phyloP scores from a whole-genome alignment of 1,284 basidiomycete genomes.

The Irpex rosettiformis region DNA sequence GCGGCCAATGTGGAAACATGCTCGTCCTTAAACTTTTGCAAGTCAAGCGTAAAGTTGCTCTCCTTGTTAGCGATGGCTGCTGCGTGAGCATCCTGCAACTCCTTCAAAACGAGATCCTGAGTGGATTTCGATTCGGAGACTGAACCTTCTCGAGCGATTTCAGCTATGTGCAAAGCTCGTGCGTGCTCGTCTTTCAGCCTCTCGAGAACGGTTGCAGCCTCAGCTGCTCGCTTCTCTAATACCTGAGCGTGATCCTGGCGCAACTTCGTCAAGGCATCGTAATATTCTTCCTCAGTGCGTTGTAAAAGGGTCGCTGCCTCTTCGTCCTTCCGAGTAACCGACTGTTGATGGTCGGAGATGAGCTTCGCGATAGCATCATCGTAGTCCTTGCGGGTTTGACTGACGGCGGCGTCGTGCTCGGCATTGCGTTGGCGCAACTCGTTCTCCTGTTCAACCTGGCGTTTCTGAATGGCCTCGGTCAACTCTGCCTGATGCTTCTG shows the following conservation, averaged over 20 bases:
- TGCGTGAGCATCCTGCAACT: conserved; percentile 65
- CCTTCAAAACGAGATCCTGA: conserved; percentile 51
- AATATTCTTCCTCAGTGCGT: conserved; percentile 76
- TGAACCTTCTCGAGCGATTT: conserved; percentile 71
- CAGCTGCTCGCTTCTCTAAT: conserved; percentile 55
- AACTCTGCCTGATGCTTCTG: conserved; percentile 49
- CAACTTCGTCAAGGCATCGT: conserved; percentile 70
- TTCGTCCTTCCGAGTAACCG: conserved; percentile 59
- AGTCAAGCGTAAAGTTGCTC: conserved; percentile 53
- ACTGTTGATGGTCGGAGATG: conserved; percentile 50
- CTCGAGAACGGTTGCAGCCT: conserved; percentile 57
- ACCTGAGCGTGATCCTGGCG: conserved; percentile 63
- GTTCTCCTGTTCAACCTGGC: conserved; percentile 30
- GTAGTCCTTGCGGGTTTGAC: conserved; percentile 48
- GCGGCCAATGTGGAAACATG: conserved; percentile 48
- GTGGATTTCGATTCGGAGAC: conserved; percentile 72
- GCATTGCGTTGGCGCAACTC: conserved; percentile 36
- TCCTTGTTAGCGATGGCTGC: conserved; percentile 66
- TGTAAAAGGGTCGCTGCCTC: conserved; percentile 50
- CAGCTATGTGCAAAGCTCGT: conserved; percentile 60
- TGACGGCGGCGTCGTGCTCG: conserved; percentile 46
- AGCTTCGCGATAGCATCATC: conserved; percentile 45
- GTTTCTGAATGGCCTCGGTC: conserved; percentile 34
- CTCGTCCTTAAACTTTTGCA: conserved; percentile 60
- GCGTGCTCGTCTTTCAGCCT: conserved; percentile 71